A percentile compares a stretch with the other conserved stretches of the same genome.
These are phyloP conservation scores for Dujonia santamariae DNA, from an alignment of 1,139 yeast genomes.

Conservation along the genomic window DNA sequence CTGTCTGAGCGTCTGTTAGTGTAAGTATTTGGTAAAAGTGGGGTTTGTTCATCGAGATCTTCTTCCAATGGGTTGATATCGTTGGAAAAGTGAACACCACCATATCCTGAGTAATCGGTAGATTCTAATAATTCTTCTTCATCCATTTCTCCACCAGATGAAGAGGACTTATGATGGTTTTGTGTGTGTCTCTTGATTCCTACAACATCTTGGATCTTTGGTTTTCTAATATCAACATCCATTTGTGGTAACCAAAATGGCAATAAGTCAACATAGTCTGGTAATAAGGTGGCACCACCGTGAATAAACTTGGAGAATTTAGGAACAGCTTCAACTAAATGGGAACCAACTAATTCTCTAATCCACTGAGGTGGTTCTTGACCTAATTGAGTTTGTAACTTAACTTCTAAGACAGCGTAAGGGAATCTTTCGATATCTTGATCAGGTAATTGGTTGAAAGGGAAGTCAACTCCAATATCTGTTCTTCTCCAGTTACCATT, in stretches of 20 bases:
- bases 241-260: slow-evolving; percentile 99
- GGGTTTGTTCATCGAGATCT: slow-evolving; percentile 43
- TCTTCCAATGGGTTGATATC: slow-evolving; percentile 49
- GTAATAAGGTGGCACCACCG: slow-evolving; percentile 85
- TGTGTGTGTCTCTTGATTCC: slow-evolving; percentile 46
- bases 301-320: slow-evolving; percentile 96
- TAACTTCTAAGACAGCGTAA: slow-evolving; percentile 94
- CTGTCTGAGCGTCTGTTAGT: slow-evolving; percentile 20
- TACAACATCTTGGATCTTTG: slow-evolving; percentile 61
- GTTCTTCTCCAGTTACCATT: slow-evolving; percentile 95
- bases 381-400: slow-evolving; percentile 94
- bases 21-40: slow-evolving; percentile 39
- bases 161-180: slow-evolving; percentile 15
- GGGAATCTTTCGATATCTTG: slow-evolving; percentile 91
- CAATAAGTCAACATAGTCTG: slow-evolving; percentile 75
- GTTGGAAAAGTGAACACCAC: slow-evolving; percentile 46
- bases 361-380: slow-evolving; percentile 99
- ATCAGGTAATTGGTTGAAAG: slow-evolving; percentile 80
- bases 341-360: slow-evolving; percentile 84
- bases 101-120: slow-evolving; percentile 33
- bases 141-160: slow-evolving; percentile 49
- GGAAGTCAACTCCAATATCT: slow-evolving; percentile 97
- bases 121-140: slow-evolving; percentile 43
- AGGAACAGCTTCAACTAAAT: slow-evolving; percentile 96
- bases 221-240: slow-evolving; percentile 93